Conservation (phyloP, 345 rosid genomes). For the Arabidopsis suecica region DNA sequence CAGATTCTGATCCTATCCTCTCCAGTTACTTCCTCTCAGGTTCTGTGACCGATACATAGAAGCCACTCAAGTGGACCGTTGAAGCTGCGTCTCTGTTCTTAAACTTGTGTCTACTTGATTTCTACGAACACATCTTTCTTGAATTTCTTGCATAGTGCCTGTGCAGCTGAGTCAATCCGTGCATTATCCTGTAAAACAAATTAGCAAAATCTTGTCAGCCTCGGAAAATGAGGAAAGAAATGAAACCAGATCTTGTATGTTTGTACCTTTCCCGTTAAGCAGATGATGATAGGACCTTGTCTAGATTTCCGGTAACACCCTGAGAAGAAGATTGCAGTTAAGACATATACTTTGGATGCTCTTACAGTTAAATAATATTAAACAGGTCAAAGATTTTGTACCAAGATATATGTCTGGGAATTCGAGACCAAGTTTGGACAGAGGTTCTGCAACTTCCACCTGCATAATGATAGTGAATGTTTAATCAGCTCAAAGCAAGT, state of each 20-base stretch:
- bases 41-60: constrained; percentile 25
- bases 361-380: not conserved
- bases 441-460: constrained; percentile 84
- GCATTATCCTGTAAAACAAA: constrained; percentile 55
- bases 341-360: constrained; percentile 14
- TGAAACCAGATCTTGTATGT: constrained; percentile 5
- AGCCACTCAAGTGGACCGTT: not conserved
- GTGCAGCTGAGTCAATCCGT: constrained; percentile 59
- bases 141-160: constrained; percentile 64
- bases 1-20: constrained; percentile 29
- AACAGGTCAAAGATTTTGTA: constrained; percentile 42
- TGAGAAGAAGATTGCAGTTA: constrained; percentile 45
- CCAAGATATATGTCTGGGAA: constrained; percentile 88
- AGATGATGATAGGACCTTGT: constrained; percentile 63
- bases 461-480: constrained; percentile 44
- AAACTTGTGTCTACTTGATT: constrained; percentile 36
- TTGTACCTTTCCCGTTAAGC: constrained; percentile 81
- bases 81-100: constrained; percentile 28
- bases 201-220: constrained; percentile 15
- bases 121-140: constrained; percentile 56
- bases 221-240: not conserved
- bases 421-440: constrained; percentile 81
- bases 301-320: constrained; percentile 85
- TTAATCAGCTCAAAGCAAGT: not conserved
- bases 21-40: constrained; percentile 22